phyloP scores from a whole-genome alignment of 1,284 basidiomycete genomes.

The Sporisorium exsertum region DNA sequence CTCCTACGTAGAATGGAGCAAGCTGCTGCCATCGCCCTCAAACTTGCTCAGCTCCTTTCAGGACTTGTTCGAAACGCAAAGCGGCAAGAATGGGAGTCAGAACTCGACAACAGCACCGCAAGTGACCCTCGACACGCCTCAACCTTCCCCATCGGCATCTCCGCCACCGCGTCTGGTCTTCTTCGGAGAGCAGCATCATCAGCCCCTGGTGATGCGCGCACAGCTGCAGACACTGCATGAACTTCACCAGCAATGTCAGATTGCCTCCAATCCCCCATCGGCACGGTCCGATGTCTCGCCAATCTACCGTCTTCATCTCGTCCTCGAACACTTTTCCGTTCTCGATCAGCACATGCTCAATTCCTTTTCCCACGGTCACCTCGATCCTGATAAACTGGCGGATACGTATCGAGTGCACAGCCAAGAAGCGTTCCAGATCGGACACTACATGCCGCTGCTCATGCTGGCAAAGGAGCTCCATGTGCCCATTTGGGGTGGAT shows the following conservation, averaged over 20 bases:
- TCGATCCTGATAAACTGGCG: slow-evolving; percentile 28
- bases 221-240: slow-evolving; percentile 52
- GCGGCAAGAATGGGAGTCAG: background rate
- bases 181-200: slow-evolving; percentile 63
- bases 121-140: background rate
- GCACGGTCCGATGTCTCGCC: background rate
- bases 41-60: slow-evolving; percentile 36
- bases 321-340: slow-evolving; percentile 59
- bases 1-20: slow-evolving; percentile 44
- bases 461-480: slow-evolving; percentile 53
- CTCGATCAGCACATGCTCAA: slow-evolving; percentile 53
- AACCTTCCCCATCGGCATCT: background rate
- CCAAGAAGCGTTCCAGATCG: slow-evolving; percentile 51
- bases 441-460: slow-evolving; percentile 57
- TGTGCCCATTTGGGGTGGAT: slow-evolving; percentile 59
- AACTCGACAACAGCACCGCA: background rate
- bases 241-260: slow-evolving; percentile 32
- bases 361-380: slow-evolving; percentile 22
- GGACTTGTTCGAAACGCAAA: slow-evolving; percentile 9
- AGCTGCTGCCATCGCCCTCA: slow-evolving; percentile 32
- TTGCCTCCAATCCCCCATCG: background rate
- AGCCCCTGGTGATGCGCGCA: slow-evolving; percentile 52
- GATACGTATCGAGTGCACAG: slow-evolving; percentile 31
- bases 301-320: slow-evolving; percentile 44
- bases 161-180: slow-evolving; percentile 49